Evolutionary conservation across 495 filamentous ascomycete genomes (phyloP).

Genomic region (Neurospora sp.): DNA sequence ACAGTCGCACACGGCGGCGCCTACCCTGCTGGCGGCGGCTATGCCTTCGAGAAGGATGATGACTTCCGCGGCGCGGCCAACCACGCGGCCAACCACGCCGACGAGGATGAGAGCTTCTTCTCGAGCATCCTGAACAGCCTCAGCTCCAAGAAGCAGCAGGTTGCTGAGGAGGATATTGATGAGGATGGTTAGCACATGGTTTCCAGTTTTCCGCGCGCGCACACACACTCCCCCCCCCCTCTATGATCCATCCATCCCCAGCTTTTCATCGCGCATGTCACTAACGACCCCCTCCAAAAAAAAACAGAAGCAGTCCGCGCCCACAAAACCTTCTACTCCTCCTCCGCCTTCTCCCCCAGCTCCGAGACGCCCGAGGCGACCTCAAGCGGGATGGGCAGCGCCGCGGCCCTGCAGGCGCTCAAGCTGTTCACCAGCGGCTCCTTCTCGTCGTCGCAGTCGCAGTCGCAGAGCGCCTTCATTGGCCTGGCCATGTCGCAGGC

Average conservation of each 20-base stretch:
- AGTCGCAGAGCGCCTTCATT: conserved; percentile 36
- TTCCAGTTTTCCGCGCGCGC: background rate
- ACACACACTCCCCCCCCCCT: background rate
- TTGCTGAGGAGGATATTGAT: conserved; percentile 46
- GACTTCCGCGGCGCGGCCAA: conserved; percentile 42
- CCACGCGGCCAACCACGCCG: conserved; percentile 42
- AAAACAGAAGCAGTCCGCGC: conserved; percentile 38
- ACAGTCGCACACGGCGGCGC: conserved; percentile 29
- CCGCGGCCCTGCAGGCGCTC: conserved; percentile 58
- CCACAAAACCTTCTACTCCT: conserved; percentile 44
- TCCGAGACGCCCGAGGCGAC: conserved; percentile 18
- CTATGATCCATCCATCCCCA: background rate
- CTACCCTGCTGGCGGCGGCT: conserved; percentile 30
- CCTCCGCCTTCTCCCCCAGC: background rate
- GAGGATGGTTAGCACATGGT: conserved; percentile 36
- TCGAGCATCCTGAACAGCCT: conserved; percentile 37
- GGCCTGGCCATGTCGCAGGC: conserved; percentile 45
- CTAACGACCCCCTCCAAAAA: background rate
- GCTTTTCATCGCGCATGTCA: background rate
- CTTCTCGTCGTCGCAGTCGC: conserved; percentile 14
- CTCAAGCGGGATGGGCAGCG: conserved; percentile 40
- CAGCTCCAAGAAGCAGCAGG: conserved; percentile 36
- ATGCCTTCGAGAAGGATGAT: conserved; percentile 26
- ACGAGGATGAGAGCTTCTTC: conserved; percentile 45
- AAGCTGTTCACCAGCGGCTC: conserved; percentile 49